A percentile compares a stretch with the other conserved stretches of the same genome.
phyloP scores from a whole-genome alignment of 306 rosid species.

The Cajanus cajan region DNA sequence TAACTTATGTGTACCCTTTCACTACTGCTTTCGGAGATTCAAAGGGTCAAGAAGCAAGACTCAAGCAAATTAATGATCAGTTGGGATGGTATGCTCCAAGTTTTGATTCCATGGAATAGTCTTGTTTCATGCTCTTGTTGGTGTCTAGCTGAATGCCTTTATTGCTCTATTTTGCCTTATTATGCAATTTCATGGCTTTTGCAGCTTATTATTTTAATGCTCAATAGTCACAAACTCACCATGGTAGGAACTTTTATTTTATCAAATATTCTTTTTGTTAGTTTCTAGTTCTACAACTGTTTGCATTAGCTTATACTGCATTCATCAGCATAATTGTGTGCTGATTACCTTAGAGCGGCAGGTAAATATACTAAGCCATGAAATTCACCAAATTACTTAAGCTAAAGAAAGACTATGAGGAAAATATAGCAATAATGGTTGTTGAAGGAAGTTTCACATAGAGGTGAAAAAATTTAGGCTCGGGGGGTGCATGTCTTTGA shows the following conservation, averaged over 20 bases:
- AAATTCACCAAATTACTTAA: not conserved
- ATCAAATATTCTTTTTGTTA: not conserved
- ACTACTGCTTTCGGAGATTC: conserved; percentile 93
- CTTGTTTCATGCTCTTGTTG: not conserved
- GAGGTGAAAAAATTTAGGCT: not conserved
- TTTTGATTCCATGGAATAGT: conserved; percentile 75
- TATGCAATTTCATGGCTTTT: conserved; percentile 11
- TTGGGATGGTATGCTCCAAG: conserved; percentile 94
- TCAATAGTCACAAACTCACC: not conserved
- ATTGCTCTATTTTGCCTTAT: not conserved
- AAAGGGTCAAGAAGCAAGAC: conserved; percentile 81
- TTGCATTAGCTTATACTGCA: not conserved
- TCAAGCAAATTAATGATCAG: conserved; percentile 65
- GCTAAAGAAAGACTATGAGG: not conserved
- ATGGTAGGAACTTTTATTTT: not conserved
- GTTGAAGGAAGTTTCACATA: not conserved
- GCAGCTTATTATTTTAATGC: not conserved
- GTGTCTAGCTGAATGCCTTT: conserved; percentile 6
- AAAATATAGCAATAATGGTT: not conserved
- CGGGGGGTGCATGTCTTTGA: not conserved
- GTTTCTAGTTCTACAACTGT: conserved; percentile 4
- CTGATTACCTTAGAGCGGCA: not conserved
- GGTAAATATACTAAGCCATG: not conserved
- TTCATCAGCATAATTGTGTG: not conserved
- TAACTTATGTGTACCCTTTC: conserved; percentile 85